These are phyloP conservation scores for Botryotinia globosa DNA, from an alignment of 2,329 filamentous ascomycete genomes.

Conservation along the genomic window DNA sequence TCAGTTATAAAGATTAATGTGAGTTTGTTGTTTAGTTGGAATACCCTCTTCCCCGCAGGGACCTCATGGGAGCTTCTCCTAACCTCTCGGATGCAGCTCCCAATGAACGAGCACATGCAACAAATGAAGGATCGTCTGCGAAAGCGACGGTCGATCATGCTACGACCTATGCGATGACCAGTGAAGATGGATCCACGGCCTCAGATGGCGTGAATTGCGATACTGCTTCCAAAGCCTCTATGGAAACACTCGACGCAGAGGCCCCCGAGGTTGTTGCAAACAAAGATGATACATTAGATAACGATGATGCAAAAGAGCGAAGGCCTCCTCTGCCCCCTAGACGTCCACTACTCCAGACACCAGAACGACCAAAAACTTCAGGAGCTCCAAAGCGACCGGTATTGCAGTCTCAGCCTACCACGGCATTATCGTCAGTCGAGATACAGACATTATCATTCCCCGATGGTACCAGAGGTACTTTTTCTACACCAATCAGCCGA, in stretches of 20 bases:
- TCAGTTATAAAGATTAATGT: not conserved
- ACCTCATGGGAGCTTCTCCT: slow-evolving; percentile 30
- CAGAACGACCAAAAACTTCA: slow-evolving; percentile 26
- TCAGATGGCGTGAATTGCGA: slow-evolving; percentile 11
- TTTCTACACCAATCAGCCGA: slow-evolving; percentile 44
- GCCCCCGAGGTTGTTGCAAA: not conserved
- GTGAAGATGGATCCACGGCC: slow-evolving; percentile 25
- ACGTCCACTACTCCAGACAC: slow-evolving; percentile 38
- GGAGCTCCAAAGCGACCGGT: slow-evolving; percentile 33
- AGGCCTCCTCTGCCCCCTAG: slow-evolving; percentile 48
- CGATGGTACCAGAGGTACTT: slow-evolving; percentile 65
- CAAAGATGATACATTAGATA: slow-evolving; percentile 9
- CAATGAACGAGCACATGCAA: slow-evolving; percentile 27
- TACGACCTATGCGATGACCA: slow-evolving; percentile 30
- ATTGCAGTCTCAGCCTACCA: slow-evolving; percentile 68
- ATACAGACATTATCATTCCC: slow-evolving; percentile 73
- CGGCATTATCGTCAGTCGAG: slow-evolving; percentile 77
- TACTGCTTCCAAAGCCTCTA: not conserved
- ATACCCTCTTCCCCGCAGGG: slow-evolving; percentile 5
- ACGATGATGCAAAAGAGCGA: slow-evolving; percentile 37
- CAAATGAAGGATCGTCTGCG: slow-evolving; percentile 23
- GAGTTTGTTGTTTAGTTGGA: not conserved
- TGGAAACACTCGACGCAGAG: slow-evolving; percentile 2
- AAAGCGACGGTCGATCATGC: slow-evolving; percentile 30
- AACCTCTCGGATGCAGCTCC: slow-evolving; percentile 19